Evolutionary conservation across 2,329 filamentous ascomycete species (phyloP).

Genomic region (Calonectria pseudoreteaudii): DNA sequence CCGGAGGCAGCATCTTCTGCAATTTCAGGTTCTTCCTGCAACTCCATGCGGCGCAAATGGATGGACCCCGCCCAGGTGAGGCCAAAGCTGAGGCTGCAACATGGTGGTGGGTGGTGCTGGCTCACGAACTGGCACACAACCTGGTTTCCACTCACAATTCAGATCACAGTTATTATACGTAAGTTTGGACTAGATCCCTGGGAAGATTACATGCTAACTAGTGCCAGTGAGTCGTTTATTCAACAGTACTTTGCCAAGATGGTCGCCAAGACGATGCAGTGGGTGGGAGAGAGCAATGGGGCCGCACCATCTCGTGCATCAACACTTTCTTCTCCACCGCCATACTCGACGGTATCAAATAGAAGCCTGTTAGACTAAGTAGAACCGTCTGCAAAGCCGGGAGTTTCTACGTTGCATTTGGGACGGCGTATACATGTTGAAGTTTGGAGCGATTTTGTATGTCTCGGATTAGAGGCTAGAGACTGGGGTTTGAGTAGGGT

Average conservation of each 20-base stretch:
- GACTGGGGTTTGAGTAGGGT: conserved; percentile 26
- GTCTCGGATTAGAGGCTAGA: conserved; percentile 20
- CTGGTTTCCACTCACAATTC: conserved; percentile 82
- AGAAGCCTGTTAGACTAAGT: conserved; percentile 41
- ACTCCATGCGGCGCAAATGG: conserved; percentile 72
- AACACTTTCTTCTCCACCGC: conserved; percentile 20
- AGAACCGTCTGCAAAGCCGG: conserved; percentile 26
- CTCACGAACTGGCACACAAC: conserved; percentile 96
- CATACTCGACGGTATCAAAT: conserved; percentile 10
- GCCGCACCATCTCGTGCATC: conserved; percentile 19
- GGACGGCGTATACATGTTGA: conserved; percentile 13
- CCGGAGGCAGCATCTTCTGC: conserved; percentile 88
- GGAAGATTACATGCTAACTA: conserved; percentile 32
- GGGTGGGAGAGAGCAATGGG: conserved; percentile 38
- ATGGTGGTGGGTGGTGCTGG: conserved; percentile 97
- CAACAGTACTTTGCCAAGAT: conserved; percentile 81
- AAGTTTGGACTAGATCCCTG: conserved; percentile 44
- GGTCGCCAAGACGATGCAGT: conserved; percentile 64
- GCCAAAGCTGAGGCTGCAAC: conserved; percentile 76
- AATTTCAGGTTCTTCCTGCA: conserved; percentile 90
- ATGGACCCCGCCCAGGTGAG: conserved; percentile 48
- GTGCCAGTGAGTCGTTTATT: conserved; percentile 76
- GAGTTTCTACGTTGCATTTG: conserved; percentile 29
- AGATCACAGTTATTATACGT: conserved; percentile 86
- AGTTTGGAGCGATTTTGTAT: conserved; percentile 12